Evolutionary conservation across 352 stramenopile species (phyloP), one percentile per base, ranked within the genome.

Genomic region (Globisporangium polare): DNA sequence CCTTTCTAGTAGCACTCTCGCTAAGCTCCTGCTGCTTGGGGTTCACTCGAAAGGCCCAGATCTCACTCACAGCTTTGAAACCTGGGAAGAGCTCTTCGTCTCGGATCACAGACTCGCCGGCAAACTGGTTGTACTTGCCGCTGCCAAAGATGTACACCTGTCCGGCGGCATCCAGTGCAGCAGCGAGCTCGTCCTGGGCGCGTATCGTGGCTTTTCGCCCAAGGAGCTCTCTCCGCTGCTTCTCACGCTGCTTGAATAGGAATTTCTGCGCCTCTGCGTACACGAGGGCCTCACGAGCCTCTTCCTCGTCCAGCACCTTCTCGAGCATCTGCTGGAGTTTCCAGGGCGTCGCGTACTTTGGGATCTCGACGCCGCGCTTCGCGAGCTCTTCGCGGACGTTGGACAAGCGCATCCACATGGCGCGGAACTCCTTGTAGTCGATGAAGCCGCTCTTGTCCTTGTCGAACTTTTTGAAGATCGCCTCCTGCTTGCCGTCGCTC

Each of bases 341-440:
- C 55, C 54, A 73, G 15, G 73, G 62, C 15, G 89, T 94, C 5
- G 80, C 74, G 57, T 97, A 94, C 60, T 96, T 96, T 1, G 90
- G 89, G 8, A 98, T 71, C 29, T 96, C 84, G 46, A 98, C 59
- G 6, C 88, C 89, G 46, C 94, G 71, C 62, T 97, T 95, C 18
- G 72, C 66, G 17, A 98, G 80, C 47, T 95, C 89, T 18, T 95
- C 80, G 1, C 81, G 71, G 3, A 95, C 74, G 63, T 98, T 87
- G 7, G 78, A 65, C 7, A 97, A 69, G 1, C 78, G 73, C 12
- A 97, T 61, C 89, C 89, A 98, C 65, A 98, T 97, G 43, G 90
- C 79, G 13, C 93, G 92, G 66, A 98, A 98, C 65, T 98, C 92
- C 15, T 79, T 77, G 70, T 98, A 98, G 56, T 98, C 90, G 55